These are phyloP conservation scores for Cenchrus americanus DNA, from an alignment of 176 grass and related monocot genomes.

Conservation along the genomic window DNA sequence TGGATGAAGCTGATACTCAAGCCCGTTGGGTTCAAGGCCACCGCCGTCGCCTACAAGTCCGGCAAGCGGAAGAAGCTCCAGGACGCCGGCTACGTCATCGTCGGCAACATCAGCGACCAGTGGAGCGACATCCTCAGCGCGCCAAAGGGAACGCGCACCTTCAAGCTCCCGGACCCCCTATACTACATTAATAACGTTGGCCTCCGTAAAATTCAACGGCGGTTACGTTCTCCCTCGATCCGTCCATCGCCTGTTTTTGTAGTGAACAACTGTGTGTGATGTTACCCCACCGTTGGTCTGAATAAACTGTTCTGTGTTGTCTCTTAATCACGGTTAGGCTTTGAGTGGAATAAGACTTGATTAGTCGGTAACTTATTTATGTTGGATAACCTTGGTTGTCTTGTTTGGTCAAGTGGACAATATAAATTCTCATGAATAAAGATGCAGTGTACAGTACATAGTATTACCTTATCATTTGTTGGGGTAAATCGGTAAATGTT, in stretches of 20 bases:
- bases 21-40: not conserved
- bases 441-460: too few relatives aligned
- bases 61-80: constrained; percentile 43
- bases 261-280: too few relatives aligned
- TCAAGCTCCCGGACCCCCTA: constrained; percentile 60
- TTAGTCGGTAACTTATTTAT: too few relatives aligned
- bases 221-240: not conserved
- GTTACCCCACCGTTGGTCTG: not conserved
- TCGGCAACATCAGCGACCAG: constrained; percentile 63
- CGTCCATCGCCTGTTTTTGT: not conserved
- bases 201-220: not conserved
- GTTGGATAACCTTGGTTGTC: not conserved
- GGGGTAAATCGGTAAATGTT: too few relatives aligned
- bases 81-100: constrained; percentile 43
- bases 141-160: constrained; percentile 39
- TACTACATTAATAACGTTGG: constrained; percentile 42
- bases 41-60: constrained; percentile 48
- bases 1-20: constrained; percentile 59
- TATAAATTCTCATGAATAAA: too few relatives aligned
- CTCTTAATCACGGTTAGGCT: not conserved
- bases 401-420: too few relatives aligned
- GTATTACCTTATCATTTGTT: too few relatives aligned
- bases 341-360: not conserved
- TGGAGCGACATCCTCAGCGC: constrained; percentile 59
- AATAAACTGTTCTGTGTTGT: not conserved